Evolutionary conservation across 257 asterid genomes (phyloP), one percentile per base, ranked within the genome.

Genomic region (Plantago major): DNA sequence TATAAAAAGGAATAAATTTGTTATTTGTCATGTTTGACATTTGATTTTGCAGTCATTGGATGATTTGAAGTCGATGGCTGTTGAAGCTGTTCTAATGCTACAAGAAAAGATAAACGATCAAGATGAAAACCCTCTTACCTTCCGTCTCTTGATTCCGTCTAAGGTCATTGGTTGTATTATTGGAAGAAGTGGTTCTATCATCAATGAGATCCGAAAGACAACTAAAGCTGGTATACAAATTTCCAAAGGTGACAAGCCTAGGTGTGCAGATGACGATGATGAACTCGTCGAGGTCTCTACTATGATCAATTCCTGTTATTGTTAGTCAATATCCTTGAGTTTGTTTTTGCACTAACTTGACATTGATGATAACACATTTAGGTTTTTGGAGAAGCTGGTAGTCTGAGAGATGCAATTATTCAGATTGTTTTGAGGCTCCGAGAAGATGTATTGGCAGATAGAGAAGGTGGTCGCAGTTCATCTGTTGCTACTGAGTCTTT

Each of bases 351-450:
- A 66, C 63, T 71, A 69, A 40, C 57, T 48, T 72, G 55, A 67
- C 51, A 45, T 56, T 67, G 65, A 16, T 60, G 44, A 66, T 52
- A 53, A n/a, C 66, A 46, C 49, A 7, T 63, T 60, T 64, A 92
- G 99, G 81, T 92, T 28, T 70, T 54, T 75, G 99, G 99, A 54
- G 84, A 81, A 73, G 79, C 84, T 68, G 74, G 86, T 67, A 69
- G 70, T 63, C 73, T 92, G 58, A 89, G 96, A 77, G 95, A 92
- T 72, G 96, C 99, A 58, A 95, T 92, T 67, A 76, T 89, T 76
- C 96, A 89, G 76, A 86, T 92, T 71, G 79, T 86, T 67, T 66
- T 89, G 79, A 82, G 96, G 85, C 97, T 92, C 28, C 81, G 99
- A 64, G 95, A 84, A 62, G 95, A 89, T 74, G 87, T 86, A 55